Conservation (phyloP, 805 yeast species). For the Suhomyces tanzawaensis region DNA sequence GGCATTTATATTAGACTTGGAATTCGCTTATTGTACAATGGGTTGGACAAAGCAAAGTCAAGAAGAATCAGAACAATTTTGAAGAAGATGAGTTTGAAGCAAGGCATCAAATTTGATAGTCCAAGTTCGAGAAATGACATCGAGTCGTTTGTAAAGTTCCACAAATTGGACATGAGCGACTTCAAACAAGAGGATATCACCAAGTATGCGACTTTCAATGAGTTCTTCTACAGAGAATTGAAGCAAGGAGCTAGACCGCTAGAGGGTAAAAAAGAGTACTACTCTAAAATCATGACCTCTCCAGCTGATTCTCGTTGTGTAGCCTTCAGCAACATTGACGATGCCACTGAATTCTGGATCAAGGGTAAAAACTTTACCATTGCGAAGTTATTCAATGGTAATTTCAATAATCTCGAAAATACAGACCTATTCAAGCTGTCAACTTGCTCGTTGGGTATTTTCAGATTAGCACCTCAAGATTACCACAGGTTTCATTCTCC, state of each 20-base stretch:
- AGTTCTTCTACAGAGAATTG: conserved; percentile 80
- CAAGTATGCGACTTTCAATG: conserved; percentile 72
- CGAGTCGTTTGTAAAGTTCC: conserved; percentile 75
- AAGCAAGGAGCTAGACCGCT: conserved; percentile 68
- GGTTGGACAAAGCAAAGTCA: conserved; percentile 59
- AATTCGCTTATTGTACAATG: conserved; percentile 76
- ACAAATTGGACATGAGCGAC: conserved; percentile 72
- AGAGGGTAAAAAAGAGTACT: conserved; percentile 48
- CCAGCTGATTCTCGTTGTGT: conserved; percentile 89
- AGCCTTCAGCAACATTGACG: conserved; percentile 55
- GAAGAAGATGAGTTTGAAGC: conserved; percentile 66
- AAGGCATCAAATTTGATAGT: conserved; percentile 80
- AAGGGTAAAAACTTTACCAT: conserved; percentile 79
- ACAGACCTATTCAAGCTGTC: conserved; percentile 31
- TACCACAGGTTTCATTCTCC: conserved; percentile 93
- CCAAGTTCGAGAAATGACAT: conserved; percentile 67
- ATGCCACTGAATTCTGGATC: conserved; percentile 81
- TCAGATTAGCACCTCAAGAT: conserved; percentile 94
- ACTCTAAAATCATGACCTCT: conserved; percentile 55
- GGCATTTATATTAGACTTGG: conserved; percentile 85
- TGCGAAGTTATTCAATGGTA: conserved; percentile 53
- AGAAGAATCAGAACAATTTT: conserved; percentile 60
- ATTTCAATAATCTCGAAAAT: conserved; percentile 41
- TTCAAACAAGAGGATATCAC: conserved; percentile 50
- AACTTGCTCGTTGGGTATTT: conserved; percentile 67